Conservation (phyloP, 169 alveolate genomes). For the Plasmodium fragile region DNA sequence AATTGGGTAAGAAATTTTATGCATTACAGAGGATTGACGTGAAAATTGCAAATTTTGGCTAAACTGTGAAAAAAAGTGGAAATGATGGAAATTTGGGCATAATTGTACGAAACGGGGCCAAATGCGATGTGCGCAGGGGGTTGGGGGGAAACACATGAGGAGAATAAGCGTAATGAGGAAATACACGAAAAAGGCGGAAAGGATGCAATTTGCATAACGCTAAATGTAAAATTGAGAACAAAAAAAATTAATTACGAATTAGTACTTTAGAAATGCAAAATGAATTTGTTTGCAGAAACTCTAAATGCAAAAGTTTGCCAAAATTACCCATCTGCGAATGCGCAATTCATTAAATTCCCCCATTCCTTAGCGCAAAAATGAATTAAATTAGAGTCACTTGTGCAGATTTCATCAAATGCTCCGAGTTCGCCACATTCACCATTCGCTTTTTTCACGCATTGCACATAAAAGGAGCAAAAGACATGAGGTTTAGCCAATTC, state of each 20-base stretch:
- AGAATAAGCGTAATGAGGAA: background rate
- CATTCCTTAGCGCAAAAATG: background rate
- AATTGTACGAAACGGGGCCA: background rate
- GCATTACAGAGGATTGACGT: background rate
- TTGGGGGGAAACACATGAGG: background rate
- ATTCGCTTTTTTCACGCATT: background rate
- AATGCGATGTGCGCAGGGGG: background rate
- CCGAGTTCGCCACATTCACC: background rate
- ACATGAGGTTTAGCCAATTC: background rate
- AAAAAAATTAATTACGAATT: background rate
- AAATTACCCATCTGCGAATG: background rate
- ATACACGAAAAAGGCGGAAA: background rate
- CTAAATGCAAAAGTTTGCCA: background rate
- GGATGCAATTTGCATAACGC: background rate
- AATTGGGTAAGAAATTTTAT: background rate
- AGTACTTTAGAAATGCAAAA: background rate
- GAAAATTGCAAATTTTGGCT: background rate
- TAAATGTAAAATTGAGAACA: background rate
- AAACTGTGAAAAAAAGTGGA: background rate
- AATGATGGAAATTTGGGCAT: background rate
- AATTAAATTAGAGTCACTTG: background rate
- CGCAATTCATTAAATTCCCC: background rate
- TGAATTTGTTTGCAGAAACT: background rate
- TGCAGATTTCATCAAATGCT: background rate
- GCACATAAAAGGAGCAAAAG: background rate